A percentile compares a stretch with the other conserved stretches of the same genome.
Evolutionary conservation across 2,329 filamentous ascomycete genomes (phyloP).

Genomic region (Thielaviopsis euricoi): DNA sequence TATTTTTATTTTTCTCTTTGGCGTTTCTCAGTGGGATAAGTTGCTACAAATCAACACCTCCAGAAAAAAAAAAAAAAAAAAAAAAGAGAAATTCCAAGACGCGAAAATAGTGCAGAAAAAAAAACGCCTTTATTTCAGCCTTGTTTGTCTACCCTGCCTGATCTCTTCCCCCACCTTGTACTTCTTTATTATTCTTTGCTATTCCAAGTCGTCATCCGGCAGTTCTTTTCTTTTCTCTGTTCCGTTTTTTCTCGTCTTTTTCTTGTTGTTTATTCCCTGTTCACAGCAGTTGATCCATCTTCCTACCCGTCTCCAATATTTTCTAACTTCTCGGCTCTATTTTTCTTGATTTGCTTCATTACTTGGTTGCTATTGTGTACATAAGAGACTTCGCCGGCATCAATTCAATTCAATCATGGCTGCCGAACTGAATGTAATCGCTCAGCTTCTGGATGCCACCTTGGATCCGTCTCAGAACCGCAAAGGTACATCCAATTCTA

Average conservation of each 20-base stretch:
- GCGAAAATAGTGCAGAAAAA: neutral
- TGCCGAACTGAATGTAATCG: slow-evolving; percentile 43
- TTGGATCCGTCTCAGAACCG: slow-evolving; percentile 77
- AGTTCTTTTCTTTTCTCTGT: neutral
- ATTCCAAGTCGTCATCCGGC: neutral
- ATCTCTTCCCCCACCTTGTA: neutral
- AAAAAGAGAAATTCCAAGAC: neutral
- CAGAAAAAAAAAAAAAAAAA: neutral
- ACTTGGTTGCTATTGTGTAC: neutral
- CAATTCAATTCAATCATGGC: slow-evolving; percentile 29
- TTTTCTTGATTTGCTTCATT: neutral
- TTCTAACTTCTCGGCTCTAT: neutral
- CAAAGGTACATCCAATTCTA: slow-evolving; percentile 43
- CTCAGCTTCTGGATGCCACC: slow-evolving; percentile 77
- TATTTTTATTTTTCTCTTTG: neutral
- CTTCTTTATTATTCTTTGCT: neutral
- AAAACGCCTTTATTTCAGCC: neutral
- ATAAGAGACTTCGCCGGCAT: neutral
- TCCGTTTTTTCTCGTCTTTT: neutral
- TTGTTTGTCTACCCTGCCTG: neutral
- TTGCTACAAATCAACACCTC: neutral
- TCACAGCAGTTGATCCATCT: neutral
- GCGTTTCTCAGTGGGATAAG: neutral
- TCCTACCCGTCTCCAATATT: slow-evolving; percentile 10
- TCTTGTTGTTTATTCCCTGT: neutral